Percentiles rank a stretch among this genome's conserved stretches.
Evolutionary conservation across 306 rosid genomes (phyloP).

Genomic region (Parietaria judaica): DNA sequence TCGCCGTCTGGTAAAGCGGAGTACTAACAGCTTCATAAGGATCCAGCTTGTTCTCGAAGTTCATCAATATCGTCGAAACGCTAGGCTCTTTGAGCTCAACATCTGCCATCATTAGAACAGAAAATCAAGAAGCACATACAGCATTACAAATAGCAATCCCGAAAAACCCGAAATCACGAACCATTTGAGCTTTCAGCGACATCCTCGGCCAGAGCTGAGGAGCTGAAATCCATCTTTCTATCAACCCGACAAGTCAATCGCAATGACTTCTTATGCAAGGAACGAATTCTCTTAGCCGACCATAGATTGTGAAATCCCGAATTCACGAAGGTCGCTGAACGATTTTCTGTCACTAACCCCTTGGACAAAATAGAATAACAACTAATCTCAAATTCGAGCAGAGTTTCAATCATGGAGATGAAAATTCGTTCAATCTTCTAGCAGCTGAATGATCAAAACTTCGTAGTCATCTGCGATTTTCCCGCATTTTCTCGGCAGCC

Average conservation of each 20-base stretch:
- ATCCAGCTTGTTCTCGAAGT: slow-evolving; percentile 67
- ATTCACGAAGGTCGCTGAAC: slow-evolving; percentile 30
- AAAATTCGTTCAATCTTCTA: neutral
- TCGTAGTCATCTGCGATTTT: neutral
- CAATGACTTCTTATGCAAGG: slow-evolving; percentile 25
- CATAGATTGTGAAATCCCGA: slow-evolving; percentile 24
- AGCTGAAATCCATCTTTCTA: slow-evolving; percentile 45
- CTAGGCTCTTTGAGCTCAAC: slow-evolving; percentile 48
- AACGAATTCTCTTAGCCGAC: slow-evolving; percentile 21
- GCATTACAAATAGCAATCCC: neutral
- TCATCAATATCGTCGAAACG: slow-evolving; percentile 67
- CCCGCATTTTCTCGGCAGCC: neutral
- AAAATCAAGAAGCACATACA: slow-evolving; percentile 8
- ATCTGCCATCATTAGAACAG: slow-evolving; percentile 29
- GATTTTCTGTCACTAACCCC: slow-evolving; percentile 30
- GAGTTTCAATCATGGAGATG: neutral
- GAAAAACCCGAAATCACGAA: slow-evolving; percentile 16
- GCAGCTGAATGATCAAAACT: neutral
- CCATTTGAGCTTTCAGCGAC: slow-evolving; percentile 36
- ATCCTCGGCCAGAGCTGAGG: slow-evolving; percentile 36
- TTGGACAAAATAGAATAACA: slow-evolving; percentile 21
- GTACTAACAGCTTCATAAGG: slow-evolving; percentile 64
- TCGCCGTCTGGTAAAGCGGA: slow-evolving; percentile 90
- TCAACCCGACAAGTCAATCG: slow-evolving; percentile 42
- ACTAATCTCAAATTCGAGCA: neutral